Conservation (phyloP, 2,329 filamentous ascomycete genomes). For the Clarireedia sp. region DNA sequence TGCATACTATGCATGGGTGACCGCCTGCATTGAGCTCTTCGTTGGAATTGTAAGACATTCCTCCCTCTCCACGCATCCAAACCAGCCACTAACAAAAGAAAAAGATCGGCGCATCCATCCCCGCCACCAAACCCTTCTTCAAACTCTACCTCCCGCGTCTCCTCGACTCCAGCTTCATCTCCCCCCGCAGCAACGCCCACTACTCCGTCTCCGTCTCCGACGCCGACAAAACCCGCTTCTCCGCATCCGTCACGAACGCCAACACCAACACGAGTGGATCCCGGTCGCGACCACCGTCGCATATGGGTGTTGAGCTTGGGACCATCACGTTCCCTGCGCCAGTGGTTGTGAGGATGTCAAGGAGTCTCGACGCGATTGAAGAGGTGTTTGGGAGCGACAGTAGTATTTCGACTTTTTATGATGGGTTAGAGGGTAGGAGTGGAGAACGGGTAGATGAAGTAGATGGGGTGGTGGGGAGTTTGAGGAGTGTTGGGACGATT, state of each 20-base stretch:
- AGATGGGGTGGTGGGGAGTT: background rate
- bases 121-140: constrained; percentile 38
- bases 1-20: constrained; percentile 29
- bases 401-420: background rate
- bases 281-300: background rate
- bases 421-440: background rate
- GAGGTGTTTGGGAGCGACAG: background rate
- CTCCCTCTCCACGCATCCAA: too few species aligned
- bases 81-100: background rate
- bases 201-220: background rate
- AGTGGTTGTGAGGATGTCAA: background rate
- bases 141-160: constrained; percentile 29
- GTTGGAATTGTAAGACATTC: constrained; percentile 34
- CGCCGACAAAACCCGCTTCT: background rate
- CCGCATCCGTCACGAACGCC: background rate
- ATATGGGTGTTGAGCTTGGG: background rate
- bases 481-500: background rate
- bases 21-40: constrained; percentile 33
- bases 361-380: background rate
- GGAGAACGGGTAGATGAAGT: background rate
- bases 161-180: background rate
- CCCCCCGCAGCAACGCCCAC: background rate
- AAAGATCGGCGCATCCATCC: constrained; percentile 36
- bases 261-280: background rate
- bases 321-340: background rate